Percentiles rank a stretch among this genome's conserved stretches.
Conservation (phyloP, 257 asterid genomes). For the Datura wrightii region DNA sequence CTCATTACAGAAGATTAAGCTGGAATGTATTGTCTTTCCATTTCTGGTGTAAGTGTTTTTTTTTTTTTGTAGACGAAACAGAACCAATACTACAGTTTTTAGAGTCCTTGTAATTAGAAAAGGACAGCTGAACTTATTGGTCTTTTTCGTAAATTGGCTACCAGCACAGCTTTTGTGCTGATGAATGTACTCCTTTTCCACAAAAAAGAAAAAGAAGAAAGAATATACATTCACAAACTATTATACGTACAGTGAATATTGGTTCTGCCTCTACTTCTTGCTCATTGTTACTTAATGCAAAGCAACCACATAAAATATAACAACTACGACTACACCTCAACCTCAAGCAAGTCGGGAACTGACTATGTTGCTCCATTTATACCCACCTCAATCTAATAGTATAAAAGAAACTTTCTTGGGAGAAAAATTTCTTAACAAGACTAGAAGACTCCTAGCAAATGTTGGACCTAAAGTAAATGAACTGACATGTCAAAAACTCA, state of each 20-base stretch:
- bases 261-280: neutral
- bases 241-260: neutral
- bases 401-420: neutral
- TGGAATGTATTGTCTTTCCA: neutral
- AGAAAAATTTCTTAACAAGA: neutral
- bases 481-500: neutral
- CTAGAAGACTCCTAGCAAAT: neutral
- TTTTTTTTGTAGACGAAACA: neutral
- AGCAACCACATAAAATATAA: neutral
- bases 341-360: neutral
- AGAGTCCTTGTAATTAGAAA: conserved; percentile 9
- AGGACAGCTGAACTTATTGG: neutral
- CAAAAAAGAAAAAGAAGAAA: neutral
- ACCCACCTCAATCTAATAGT: neutral
- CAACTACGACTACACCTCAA: neutral
- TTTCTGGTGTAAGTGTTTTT: neutral
- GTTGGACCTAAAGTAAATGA: neutral
- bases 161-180: neutral
- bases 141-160: neutral
- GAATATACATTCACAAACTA: neutral
- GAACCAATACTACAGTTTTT: conserved; percentile 1
- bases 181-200: conserved; percentile 20
- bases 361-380: neutral
- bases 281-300: conserved; percentile 19
- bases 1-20: neutral